A percentile compares a stretch with the other conserved stretches of the same genome.
phyloP scores from a whole-genome alignment of 495 filamentous ascomycete species.

The Tuber microsphaerosporum region DNA sequence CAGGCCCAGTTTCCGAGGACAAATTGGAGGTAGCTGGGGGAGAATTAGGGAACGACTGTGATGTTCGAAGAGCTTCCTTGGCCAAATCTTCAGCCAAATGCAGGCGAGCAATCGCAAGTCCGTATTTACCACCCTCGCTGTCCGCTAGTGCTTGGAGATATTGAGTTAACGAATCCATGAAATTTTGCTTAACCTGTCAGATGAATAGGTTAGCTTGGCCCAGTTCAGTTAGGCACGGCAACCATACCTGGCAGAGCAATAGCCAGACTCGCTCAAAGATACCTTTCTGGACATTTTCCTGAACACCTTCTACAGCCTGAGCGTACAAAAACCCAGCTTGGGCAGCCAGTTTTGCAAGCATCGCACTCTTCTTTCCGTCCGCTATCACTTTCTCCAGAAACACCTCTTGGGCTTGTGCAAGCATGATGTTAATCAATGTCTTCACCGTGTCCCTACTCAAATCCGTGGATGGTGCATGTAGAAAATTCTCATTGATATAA shows the following conservation, averaged over 20 bases:
- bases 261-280: slow-evolving; percentile 97
- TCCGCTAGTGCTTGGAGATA: slow-evolving; percentile 93
- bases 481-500: slow-evolving; percentile 98
- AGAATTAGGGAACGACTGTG: slow-evolving; percentile 72
- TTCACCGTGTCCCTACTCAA: slow-evolving; percentile 91
- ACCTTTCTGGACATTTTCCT: slow-evolving; percentile 84
- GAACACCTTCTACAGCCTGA: slow-evolving; percentile 78
- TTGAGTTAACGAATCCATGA: slow-evolving; percentile 79
- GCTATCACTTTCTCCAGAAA: slow-evolving; percentile 94
- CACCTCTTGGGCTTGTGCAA: slow-evolving; percentile 93
- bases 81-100: slow-evolving; percentile 69
- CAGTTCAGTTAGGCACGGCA: slow-evolving; percentile 4
- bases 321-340: slow-evolving; percentile 82
- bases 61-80: slow-evolving; percentile 66
- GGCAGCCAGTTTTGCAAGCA: slow-evolving; percentile 85
- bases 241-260: slow-evolving; percentile 63
- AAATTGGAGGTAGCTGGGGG: slow-evolving; percentile 76
- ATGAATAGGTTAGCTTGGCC: slow-evolving; percentile 13
- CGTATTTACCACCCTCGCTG: slow-evolving; percentile 78
- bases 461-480: slow-evolving; percentile 92
- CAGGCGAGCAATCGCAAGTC: slow-evolving; percentile 75
- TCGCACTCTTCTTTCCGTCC: slow-evolving; percentile 85
- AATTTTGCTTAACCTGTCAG: slow-evolving; percentile 67
- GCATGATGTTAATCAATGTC: slow-evolving; percentile 81
- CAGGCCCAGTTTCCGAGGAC: slow-evolving; percentile 64